Evolutionary conservation across 352 stramenopile species (phyloP), one percentile per base, ranked within the genome.

Genomic region (Globisporangium okanoganense): DNA sequence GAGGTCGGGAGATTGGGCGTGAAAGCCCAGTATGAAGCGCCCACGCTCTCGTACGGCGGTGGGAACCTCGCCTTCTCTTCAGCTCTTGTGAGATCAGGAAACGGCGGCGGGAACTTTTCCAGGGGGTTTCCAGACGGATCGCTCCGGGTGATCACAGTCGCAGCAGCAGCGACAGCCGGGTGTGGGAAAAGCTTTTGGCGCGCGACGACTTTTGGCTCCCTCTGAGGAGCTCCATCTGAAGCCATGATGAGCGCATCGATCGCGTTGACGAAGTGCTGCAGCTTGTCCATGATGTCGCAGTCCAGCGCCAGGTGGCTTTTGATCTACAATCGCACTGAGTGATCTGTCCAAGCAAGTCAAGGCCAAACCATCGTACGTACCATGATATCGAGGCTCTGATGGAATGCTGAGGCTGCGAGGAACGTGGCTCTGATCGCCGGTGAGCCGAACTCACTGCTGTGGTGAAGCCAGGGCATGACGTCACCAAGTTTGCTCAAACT

Each of bases 351-450:
- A 45, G 40, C 16, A 12, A 22, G 9, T 22, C 40, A 45, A 10
- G 16, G 10, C 3, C 40, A 13, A 29, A 3, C 38, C 58, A 25
- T 62, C 13, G 12, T 2, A 38, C 49, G 49, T 16, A 78, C 74
- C 72, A 82, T 71, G 24, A 70, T 16, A 4, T 57, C 40, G 8
- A 84, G 61, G 10, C 69, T 80, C 27, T 77, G 61, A 7, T 80
- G 62, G 33, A 78, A 84, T n/a, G 72, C 58, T 1, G 66, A 56
- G 2, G 75, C 73, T 7, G 73, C 70, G 4, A 80, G 61, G 27
- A 75, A 76, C 22, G 73, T 78, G 7, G 75, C 71, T 58, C 64
- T 60, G 38, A 80, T 69, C 16, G 66, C 70, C 16, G 68, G 54
- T 10, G 69, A 61, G 20, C 64, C 38, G 0, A 22, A 5, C 18